phyloP scores from a whole-genome alignment of 2,329 filamentous ascomycete species.

The Phialocephala subalpina region DNA sequence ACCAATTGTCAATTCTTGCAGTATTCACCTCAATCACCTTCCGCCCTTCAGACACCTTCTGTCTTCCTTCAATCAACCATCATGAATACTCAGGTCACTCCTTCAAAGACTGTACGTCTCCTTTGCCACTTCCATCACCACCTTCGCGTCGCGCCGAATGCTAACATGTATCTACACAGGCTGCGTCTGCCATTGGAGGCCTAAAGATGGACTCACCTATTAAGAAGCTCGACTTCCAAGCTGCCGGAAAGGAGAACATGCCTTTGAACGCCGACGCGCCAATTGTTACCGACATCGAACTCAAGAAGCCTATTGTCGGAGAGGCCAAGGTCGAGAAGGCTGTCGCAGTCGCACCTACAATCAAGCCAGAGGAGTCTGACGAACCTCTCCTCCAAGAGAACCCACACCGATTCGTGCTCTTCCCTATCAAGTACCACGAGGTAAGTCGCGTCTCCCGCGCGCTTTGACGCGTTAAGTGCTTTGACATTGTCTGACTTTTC shows the following conservation, averaged over 20 bases:
- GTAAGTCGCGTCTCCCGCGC: conserved; percentile 63
- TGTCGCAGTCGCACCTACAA: conserved; percentile 55
- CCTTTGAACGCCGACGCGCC: conserved; percentile 58
- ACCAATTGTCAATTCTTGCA: conserved; percentile 29
- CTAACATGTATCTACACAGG: conserved; percentile 60
- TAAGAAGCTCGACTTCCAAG: conserved; percentile 86
- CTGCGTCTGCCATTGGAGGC: conserved; percentile 83
- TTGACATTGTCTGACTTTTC: conserved; percentile 48
- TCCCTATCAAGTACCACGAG: conserved; percentile 99
- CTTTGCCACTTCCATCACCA: conserved; percentile 45
- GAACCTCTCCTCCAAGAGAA: conserved; percentile 97
- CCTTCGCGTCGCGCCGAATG: conserved; percentile 40
- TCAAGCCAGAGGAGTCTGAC: conserved; percentile 76
- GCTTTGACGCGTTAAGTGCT: conserved; percentile 74
- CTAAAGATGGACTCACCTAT: conserved; percentile 91
- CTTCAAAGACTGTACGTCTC: conserved; percentile 72
- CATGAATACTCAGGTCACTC: conserved; percentile 81
- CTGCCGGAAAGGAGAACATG: conserved; percentile 83
- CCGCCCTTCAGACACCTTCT: conserved; percentile 20
- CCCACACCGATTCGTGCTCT: conserved; percentile 93
- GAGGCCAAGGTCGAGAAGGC: conserved; percentile 54
- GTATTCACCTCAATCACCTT: conserved; percentile 31
- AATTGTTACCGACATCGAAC: conserved; percentile 60
- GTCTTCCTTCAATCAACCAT: conserved; percentile 31
- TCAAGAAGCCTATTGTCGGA: conserved; percentile 63